A percentile compares a stretch with the other conserved stretches of the same genome.
Conservation (phyloP, 2,329 filamentous ascomycete species). For the Grosmannia serpens region DNA sequence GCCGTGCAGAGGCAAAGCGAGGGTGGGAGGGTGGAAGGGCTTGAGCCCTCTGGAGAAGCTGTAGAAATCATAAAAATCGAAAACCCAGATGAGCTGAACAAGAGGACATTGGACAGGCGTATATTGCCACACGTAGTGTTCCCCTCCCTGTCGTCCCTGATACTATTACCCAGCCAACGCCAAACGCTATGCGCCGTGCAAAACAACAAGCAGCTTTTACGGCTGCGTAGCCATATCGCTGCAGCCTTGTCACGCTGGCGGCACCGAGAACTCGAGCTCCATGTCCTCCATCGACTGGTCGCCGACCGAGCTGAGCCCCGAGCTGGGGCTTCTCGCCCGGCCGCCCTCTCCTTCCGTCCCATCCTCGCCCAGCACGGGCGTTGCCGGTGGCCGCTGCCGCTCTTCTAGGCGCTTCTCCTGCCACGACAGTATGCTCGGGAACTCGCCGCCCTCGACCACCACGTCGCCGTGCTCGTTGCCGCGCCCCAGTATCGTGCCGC, state of each 20-base stretch:
- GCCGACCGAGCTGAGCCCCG: slow-evolving; percentile 45
- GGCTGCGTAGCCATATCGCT: background rate
- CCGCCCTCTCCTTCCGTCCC: slow-evolving; percentile 2
- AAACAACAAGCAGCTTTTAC: slow-evolving; percentile 5
- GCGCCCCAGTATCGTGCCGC: slow-evolving; percentile 72
- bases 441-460: slow-evolving; percentile 65
- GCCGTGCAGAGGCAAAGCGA: background rate
- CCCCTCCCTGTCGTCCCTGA: background rate
- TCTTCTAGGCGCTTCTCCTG: slow-evolving; percentile 23
- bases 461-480: slow-evolving; percentile 56
- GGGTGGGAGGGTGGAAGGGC: background rate
- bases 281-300: slow-evolving; percentile 36
- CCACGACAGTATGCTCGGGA: slow-evolving; percentile 59
- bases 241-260: background rate
- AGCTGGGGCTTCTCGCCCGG: slow-evolving; percentile 36
- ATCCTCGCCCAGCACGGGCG: slow-evolving; percentile 5
- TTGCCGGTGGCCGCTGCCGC: slow-evolving; percentile 13
- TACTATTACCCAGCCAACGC: background rate
- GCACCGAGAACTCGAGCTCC: slow-evolving; percentile 25
- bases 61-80: background rate
- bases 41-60: background rate
- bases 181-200: slow-evolving; percentile 2
- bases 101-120: background rate
- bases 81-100: background rate
- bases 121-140: background rate